Evolutionary conservation across 2,329 filamentous ascomycete species (phyloP), one percentile per base, ranked within the genome.

Genomic region (Aspergillus quadricinctus): DNA sequence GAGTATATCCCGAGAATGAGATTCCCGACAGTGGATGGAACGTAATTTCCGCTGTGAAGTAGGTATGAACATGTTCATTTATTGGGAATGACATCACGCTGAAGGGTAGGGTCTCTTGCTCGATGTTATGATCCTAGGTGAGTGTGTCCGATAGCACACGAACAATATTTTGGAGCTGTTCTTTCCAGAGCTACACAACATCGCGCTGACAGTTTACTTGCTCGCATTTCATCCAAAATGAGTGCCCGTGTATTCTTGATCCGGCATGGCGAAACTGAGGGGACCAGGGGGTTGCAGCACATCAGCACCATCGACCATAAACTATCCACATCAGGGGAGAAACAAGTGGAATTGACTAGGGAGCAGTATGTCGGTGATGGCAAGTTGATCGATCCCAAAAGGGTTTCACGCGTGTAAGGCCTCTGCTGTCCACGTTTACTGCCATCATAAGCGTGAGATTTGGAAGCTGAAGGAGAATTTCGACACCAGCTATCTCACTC

Each of bases 331-430:
- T 57, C 67, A 29, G 79, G 79, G 59, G 59, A 68, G 52, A 63
- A 72, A 52, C 80, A 82, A 66, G 78, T 83, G 56, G 65, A 62
- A 10, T 69, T 69, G 10, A 78, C 79, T 4, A 76, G 74, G 21
- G 66, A 68, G 49, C 71, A 73, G 14, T 74, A 83, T 11, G 79
- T 84, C 31, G 82, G 82, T 1, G 19, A 68, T 1, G 77, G 75
- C 27, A 81, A 78, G 61, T 68, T 84, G 37, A 76, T 85, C 57
- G 80, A 84, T 63, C 80, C 81, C 0, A 54, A 67, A 19, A 76
- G 74, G 37, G 60, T 84, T 9, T 74, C 73, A 4, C 76, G 75
- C 49, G 71, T 83, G 40, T 46, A 46, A 43, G 40, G 8, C 21
- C 40, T 21, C 40, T 43, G 40, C 19, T 43, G 8, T 9, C 6